Evolutionary conservation across 1,284 basidiomycete genomes (phyloP), one percentile per base, ranked within the genome.

Genomic region (Agaricales sp.): DNA sequence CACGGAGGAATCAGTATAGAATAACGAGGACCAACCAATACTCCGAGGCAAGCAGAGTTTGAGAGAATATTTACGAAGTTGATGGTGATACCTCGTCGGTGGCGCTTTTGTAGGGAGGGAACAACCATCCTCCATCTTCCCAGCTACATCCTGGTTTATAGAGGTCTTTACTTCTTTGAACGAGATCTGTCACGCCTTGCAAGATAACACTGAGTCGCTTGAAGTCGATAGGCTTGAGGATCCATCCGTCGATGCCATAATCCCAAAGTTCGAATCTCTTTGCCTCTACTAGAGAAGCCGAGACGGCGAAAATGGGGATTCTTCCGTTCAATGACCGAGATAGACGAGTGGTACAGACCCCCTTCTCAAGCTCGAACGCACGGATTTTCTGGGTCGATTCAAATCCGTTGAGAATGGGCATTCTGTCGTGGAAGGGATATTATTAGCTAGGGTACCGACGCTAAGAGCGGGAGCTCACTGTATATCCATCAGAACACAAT

Each of bases 191-290:
- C 16, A 88, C 70, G 0, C 83, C 86, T 11, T 66, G 63, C 25
- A 91, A 62, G 21, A 91, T 70, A 2, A 63, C 58, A n/a, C 73
- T 65, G 3, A 91, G 69, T 12, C 88, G 73, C 53, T 75, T 76
- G 65, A 90, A 91, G 60, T 90, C 80, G 53, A 92, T 83, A 0
- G 88, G 90, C 64, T 92, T 92, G 52, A 91, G 65, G n/a, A 92
- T 76, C 87, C 87, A 92, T 6, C 88, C 89, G 59, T 92, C 88
- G 64, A 92, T 78, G 43, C 88, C 79, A 43, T 74, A 67, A 19
- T 70, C 64, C 3, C 68, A 65, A 52, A 92, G 70, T 52, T 82
- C 75, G 0, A 71, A 64, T 2, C 79, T 70, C 61, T 88, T 81
- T 21, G 68, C 65, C 56, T 88, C 84, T 30, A 71, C 66, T 20